Conservation (phyloP, 805 yeast species). For the Maudiozyma serrabonitensis region DNA sequence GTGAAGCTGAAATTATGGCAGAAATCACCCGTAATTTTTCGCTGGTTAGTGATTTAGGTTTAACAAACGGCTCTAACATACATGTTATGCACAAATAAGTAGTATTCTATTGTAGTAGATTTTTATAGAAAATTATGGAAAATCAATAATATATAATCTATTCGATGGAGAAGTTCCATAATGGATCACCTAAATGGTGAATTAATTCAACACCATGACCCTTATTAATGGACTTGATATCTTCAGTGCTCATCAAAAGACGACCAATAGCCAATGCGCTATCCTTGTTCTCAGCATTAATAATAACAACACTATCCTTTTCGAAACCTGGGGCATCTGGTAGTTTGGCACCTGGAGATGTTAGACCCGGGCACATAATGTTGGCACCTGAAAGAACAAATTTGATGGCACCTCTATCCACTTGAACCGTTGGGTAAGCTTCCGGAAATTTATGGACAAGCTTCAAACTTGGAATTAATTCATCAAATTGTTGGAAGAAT, state of each 20-base stretch:
- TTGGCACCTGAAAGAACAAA: conserved; percentile 93
- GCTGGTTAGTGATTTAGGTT: neutral
- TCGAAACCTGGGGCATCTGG: conserved; percentile 57
- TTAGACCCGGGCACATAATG: conserved; percentile 93
- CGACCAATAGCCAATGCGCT: conserved; percentile 86
- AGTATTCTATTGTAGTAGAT: neutral
- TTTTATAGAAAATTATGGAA: neutral
- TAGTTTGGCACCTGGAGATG: conserved; percentile 72
- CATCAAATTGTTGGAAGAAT: conserved; percentile 73
- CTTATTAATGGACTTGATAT: conserved; percentile 71
- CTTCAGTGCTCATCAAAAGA: conserved; percentile 79
- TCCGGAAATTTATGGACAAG: conserved; percentile 75
- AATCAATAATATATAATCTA: conserved; percentile 10
- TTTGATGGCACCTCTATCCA: conserved; percentile 93
- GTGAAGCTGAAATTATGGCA: neutral
- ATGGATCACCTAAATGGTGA: conserved; percentile 82
- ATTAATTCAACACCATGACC: conserved; percentile 82
- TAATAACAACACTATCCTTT: conserved; percentile 62
- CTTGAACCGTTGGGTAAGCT: conserved; percentile 77
- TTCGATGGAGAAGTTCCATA: conserved; percentile 57
- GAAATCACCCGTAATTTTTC: conserved; percentile 2
- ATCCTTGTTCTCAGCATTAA: conserved; percentile 90
- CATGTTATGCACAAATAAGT: neutral
- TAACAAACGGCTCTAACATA: neutral
- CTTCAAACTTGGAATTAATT: conserved; percentile 63